Evolutionary conservation across 108 stramenopile species (phyloP).

Genomic region (Fistulifera solaris): DNA sequence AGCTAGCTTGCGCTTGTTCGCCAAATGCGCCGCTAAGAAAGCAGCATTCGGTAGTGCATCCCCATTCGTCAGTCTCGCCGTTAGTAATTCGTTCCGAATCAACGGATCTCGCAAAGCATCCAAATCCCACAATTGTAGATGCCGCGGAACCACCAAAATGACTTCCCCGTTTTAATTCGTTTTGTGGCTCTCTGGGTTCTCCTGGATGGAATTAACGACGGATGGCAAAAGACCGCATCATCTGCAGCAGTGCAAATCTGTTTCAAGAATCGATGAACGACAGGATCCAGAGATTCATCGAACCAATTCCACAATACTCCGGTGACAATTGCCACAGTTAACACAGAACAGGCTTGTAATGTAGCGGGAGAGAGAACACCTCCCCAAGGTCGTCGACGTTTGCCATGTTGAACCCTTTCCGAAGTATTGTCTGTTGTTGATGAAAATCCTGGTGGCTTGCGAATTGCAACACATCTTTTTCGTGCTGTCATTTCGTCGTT

Average conservation of each 20-base stretch:
- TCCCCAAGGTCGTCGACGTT: no score
- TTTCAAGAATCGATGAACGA: background rate
- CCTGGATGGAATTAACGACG: background rate
- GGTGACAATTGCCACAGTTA: background rate
- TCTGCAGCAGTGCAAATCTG: conserved; percentile 1
- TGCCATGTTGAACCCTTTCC: no score
- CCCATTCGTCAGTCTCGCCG: background rate
- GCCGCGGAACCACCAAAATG: conserved; percentile 57
- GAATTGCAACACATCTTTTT: no score
- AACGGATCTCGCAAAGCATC: conserved; percentile 58
- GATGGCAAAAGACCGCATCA: conserved; percentile 3
- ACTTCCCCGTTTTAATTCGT: conserved; percentile 32
- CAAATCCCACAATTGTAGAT: conserved; percentile 71
- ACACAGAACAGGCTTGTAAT: background rate
- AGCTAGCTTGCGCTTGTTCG: background rate
- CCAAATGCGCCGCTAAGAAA: conserved; percentile 7
- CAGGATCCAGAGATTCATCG: background rate
- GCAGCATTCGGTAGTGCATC: background rate
- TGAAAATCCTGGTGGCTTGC: no score
- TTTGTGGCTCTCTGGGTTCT: conserved; percentile 12
- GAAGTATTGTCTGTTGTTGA: no score
- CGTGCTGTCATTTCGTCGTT: no score
- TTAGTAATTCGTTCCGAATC: background rate
- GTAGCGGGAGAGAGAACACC: background rate
- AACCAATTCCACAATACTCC: background rate